phyloP scores from a whole-genome alignment of 805 yeast species.

The Saturnispora diversa region DNA sequence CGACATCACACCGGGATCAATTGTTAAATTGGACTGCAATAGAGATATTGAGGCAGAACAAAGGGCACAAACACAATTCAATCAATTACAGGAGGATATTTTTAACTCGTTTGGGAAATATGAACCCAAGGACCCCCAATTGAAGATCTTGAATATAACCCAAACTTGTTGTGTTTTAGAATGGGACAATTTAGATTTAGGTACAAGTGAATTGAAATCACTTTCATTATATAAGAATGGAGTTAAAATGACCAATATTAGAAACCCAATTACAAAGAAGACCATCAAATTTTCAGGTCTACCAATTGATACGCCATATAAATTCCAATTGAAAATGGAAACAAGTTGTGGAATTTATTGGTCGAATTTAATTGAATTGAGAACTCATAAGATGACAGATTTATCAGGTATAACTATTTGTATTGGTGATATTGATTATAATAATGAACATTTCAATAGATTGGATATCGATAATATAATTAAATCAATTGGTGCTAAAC shows the following conservation, averaged over 20 bases:
- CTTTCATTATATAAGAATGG: constrained; percentile 71
- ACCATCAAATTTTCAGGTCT: constrained; percentile 87
- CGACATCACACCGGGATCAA: constrained; percentile 86
- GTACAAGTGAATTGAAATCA: constrained; percentile 71
- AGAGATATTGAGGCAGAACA: constrained; percentile 62
- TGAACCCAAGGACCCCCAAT: constrained; percentile 62
- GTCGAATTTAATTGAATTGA: constrained; percentile 60
- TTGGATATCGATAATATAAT: constrained; percentile 60
- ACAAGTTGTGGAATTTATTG: constrained; percentile 84
- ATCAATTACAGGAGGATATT: constrained; percentile 63
- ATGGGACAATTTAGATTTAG: constrained; percentile 84
- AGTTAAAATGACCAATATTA: constrained; percentile 68
- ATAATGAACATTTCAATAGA: constrained; percentile 38
- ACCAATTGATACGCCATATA: constrained; percentile 75
- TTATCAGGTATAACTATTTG: constrained; percentile 88
- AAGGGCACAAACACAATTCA: constrained; percentile 51
- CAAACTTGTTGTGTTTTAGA: constrained; percentile 92
- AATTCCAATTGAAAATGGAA: constrained; percentile 69
- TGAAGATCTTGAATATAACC: constrained; percentile 69
- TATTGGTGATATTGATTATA: constrained; percentile 64
- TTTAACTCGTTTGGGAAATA: constrained; percentile 61
- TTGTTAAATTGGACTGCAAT: constrained; percentile 77
- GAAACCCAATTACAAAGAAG: constrained; percentile 68
- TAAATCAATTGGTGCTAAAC: constrained; percentile 71
- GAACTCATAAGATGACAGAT: constrained; percentile 95